These are phyloP conservation scores for Ammopiptanthus mongolicus DNA, from an alignment of 306 rosid genomes.

Conservation along the genomic window DNA sequence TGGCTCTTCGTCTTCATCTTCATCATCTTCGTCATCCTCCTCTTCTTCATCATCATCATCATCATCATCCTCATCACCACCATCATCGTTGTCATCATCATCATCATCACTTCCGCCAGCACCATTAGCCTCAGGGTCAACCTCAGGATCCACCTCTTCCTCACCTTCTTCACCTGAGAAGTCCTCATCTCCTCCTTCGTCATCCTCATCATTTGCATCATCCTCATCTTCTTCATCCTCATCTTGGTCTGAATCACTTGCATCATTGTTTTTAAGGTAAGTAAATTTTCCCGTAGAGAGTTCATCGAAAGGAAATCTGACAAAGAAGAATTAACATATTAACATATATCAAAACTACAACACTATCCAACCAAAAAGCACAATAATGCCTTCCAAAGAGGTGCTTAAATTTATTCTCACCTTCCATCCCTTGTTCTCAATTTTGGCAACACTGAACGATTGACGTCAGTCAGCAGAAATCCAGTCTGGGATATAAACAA, in stretches of 20 bases:
- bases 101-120: conserved; percentile 40
- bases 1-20: conserved; percentile 52
- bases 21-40: conserved; percentile 39
- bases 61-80: conserved; percentile 10
- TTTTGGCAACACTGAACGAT: conserved; percentile 15
- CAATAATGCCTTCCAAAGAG: background rate
- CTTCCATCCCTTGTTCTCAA: conserved; percentile 38
- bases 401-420: conserved; percentile 26
- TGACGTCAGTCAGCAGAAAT: conserved; percentile 35
- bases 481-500: conserved; percentile 33
- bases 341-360: background rate
- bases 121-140: conserved; percentile 56
- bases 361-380: background rate
- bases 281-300: conserved; percentile 28
- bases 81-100: conserved; percentile 32
- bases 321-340: background rate
- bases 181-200: conserved; percentile 55
- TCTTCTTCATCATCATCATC: conserved; percentile 25
- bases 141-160: conserved; percentile 53
- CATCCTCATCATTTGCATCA: conserved; percentile 35
- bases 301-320: conserved; percentile 60
- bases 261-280: conserved; percentile 46
- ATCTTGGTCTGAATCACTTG: conserved; percentile 58
- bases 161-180: conserved; percentile 61
- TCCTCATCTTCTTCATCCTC: conserved; percentile 32